Percentiles rank a stretch among this genome's conserved stretches.
phyloP scores from a whole-genome alignment of 176 grass and related monocot species.

The Neostapfia colusana region DNA sequence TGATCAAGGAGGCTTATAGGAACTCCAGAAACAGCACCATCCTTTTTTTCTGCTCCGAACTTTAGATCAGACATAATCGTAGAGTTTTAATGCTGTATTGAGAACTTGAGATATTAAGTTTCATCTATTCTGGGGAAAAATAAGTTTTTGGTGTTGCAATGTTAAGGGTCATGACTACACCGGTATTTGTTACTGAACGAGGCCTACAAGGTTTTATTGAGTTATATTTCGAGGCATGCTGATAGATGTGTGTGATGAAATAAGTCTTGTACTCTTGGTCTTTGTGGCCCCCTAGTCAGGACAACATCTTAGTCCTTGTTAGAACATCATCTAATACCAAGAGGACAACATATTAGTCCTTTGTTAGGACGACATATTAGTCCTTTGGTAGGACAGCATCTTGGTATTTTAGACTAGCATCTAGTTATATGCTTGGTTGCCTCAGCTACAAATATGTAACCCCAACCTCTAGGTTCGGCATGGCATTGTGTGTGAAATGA shows the following conservation, averaged over 20 bases:
- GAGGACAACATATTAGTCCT: too few relatives aligned
- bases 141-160: conserved; percentile 7
- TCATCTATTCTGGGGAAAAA: neutral
- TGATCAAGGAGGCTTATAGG: conserved; percentile 74
- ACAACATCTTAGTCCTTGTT: too few relatives aligned
- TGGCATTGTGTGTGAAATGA: too few relatives aligned
- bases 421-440: too few relatives aligned
- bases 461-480: too few relatives aligned
- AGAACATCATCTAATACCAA: too few relatives aligned
- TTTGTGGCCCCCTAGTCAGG: too few relatives aligned
- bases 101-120: neutral
- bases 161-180: conserved; percentile 59
- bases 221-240: conserved; percentile 27
- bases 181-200: conserved; percentile 60
- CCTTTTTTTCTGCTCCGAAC: conserved; percentile 4
- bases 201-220: conserved; percentile 53
- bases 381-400: too few relatives aligned
- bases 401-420: too few relatives aligned
- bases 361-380: too few relatives aligned
- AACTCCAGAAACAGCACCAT: conserved; percentile 77
- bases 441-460: too few relatives aligned
- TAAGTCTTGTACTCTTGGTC: too few relatives aligned
- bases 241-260: conserved; percentile 11
- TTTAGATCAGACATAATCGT: neutral
- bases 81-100: neutral